These are phyloP conservation scores for Kluyveromyces starmeri DNA, from an alignment of 805 yeast genomes.

Conservation along the genomic window DNA sequence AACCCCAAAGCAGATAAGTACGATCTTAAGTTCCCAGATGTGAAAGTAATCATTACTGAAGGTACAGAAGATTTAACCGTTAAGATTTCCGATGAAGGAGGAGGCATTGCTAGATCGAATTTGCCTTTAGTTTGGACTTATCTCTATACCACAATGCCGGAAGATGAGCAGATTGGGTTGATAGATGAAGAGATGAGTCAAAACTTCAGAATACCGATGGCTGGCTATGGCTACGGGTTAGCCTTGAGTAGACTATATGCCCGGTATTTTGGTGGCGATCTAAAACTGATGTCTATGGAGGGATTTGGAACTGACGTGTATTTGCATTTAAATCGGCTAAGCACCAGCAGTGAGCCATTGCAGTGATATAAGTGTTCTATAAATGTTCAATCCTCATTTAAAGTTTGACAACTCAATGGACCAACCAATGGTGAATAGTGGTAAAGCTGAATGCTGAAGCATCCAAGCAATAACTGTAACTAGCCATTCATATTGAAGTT, in stretches of 20 bases:
- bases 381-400: neutral
- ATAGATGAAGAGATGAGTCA: slow-evolving; percentile 49
- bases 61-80: slow-evolving; percentile 88
- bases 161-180: slow-evolving; percentile 44
- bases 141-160: slow-evolving; percentile 77
- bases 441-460: too few relatives aligned
- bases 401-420: neutral
- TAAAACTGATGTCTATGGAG: slow-evolving; percentile 82
- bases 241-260: slow-evolving; percentile 83
- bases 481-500: slow-evolving; percentile 11
- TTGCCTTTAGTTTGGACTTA: slow-evolving; percentile 86
- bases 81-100: slow-evolving; percentile 88
- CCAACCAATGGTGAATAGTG: too few relatives aligned
- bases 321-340: slow-evolving; percentile 71
- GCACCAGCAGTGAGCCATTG: slow-evolving; percentile 63
- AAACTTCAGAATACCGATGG: slow-evolving; percentile 83
- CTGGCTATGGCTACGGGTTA: slow-evolving; percentile 88
- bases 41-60: slow-evolving; percentile 78
- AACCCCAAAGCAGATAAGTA: slow-evolving; percentile 33
- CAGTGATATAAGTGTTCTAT: slow-evolving; percentile 2
- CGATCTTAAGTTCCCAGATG: slow-evolving; percentile 70
- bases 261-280: slow-evolving; percentile 84
- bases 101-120: slow-evolving; percentile 81
- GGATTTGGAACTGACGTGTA: slow-evolving; percentile 93
- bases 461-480: too few relatives aligned